Conservation (phyloP, 208 protist species). For the Trypanosoma melophagium region DNA sequence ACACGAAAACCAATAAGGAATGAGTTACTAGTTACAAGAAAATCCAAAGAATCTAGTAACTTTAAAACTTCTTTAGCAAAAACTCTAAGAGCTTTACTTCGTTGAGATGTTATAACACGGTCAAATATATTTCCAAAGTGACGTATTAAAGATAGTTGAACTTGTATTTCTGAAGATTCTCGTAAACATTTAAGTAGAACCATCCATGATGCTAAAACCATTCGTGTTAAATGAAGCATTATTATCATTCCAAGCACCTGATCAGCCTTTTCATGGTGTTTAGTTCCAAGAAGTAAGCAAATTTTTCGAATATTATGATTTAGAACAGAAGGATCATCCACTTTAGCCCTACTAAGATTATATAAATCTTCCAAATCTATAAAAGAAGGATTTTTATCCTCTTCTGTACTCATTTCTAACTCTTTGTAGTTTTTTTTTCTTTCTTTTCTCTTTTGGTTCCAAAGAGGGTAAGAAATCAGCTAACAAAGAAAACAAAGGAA, state of each 20-base stretch:
- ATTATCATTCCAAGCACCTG: slow-evolving; percentile 23
- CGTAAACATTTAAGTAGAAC: slow-evolving; percentile 50
- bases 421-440: no score
- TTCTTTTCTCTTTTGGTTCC: background rate
- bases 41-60: slow-evolving; percentile 23
- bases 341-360: background rate
- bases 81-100: slow-evolving; percentile 41
- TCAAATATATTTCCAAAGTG: slow-evolving; percentile 48
- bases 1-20: slow-evolving; percentile 36
- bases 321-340: slow-evolving; percentile 19
- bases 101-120: slow-evolving; percentile 34
- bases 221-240: slow-evolving; percentile 21
- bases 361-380: background rate
- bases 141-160: slow-evolving; percentile 43
- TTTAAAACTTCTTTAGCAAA: slow-evolving; percentile 40
- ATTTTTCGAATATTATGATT: slow-evolving; percentile 19
- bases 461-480: background rate
- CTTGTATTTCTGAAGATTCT: slow-evolving; percentile 21
- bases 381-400: no score
- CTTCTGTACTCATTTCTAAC: no score
- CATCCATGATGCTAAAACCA: slow-evolving; percentile 47
- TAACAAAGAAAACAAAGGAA: no score
- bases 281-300: slow-evolving; percentile 12
- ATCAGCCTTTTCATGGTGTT: slow-evolving; percentile 19
- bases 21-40: slow-evolving; percentile 31